Percentiles rank a stretch among this genome's conserved stretches.
Conservation (phyloP, 2,329 filamentous ascomycete species). For the Davidsoniella virescens region DNA sequence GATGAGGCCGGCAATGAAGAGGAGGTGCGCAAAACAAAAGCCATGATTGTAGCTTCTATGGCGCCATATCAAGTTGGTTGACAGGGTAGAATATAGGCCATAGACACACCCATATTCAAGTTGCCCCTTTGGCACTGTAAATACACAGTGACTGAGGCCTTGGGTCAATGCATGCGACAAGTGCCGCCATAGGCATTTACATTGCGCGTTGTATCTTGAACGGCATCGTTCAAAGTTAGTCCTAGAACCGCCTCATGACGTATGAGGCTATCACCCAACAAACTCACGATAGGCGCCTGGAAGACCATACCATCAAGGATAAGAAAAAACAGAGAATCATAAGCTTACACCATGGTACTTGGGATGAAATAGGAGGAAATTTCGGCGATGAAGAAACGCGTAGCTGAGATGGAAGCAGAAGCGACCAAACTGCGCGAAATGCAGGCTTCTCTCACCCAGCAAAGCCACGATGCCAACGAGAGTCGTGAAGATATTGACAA, state of each 20-base stretch:
- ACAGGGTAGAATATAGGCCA: background rate
- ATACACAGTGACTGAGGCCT: too few species aligned
- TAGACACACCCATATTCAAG: background rate
- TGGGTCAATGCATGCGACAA: background rate
- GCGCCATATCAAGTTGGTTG: background rate
- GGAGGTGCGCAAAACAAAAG: conserved; percentile 10
- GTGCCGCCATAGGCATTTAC: too few species aligned
- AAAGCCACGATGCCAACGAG: conserved; percentile 67
- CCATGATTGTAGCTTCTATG: background rate
- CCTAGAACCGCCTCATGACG: too few species aligned
- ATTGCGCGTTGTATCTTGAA: background rate
- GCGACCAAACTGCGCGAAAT: conserved; percentile 74
- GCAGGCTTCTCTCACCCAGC: conserved; percentile 73
- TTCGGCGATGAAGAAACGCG: conserved; percentile 69
- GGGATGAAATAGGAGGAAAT: conserved; percentile 50
- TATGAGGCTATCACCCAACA: too few species aligned
- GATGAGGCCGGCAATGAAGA: conserved; percentile 5
- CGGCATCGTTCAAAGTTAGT: too few species aligned
- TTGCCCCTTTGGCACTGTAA: too few species aligned
- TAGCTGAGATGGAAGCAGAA: conserved; percentile 83
- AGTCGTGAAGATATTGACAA: conserved; percentile 92
- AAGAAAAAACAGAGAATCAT: background rate
- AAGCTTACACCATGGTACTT: conserved; percentile 6
- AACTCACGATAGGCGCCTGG: too few species aligned
- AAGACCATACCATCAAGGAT: background rate